Conservation (phyloP, 2,329 filamentous ascomycete genomes). For the Mariannaea sp. region DNA sequence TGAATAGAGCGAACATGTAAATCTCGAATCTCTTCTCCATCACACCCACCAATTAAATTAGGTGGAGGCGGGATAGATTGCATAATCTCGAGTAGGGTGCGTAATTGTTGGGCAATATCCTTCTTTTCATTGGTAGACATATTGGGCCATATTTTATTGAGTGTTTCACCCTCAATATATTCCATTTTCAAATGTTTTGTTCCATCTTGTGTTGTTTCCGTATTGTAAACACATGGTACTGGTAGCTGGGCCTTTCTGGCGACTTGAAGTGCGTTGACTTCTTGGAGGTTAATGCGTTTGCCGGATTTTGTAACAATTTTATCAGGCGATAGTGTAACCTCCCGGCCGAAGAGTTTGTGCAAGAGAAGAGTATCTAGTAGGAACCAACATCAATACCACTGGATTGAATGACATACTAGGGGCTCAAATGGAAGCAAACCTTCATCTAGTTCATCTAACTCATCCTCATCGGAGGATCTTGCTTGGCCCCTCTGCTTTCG, state of each 20-base stretch:
- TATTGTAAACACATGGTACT: constrained; percentile 29
- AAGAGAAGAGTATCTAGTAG: constrained; percentile 32
- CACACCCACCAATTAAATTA: constrained; percentile 34
- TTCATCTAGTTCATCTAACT: too few relatives aligned
- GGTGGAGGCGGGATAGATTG: constrained; percentile 29
- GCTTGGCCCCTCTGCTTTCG: too few relatives aligned
- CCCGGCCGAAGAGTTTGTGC: constrained; percentile 29
- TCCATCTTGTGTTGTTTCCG: constrained; percentile 24
- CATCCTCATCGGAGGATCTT: too few relatives aligned
- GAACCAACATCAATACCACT: too few relatives aligned
- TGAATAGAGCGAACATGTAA: constrained; percentile 29
- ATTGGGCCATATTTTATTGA: constrained; percentile 35
- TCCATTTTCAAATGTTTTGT: constrained; percentile 31
- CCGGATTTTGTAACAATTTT: constrained; percentile 37
- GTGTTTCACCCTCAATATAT: constrained; percentile 34
- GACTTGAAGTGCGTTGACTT: constrained; percentile 35
- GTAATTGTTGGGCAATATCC: constrained; percentile 33
- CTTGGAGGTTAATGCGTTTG: constrained; percentile 28
- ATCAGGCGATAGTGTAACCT: constrained; percentile 29
- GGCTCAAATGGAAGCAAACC: too few relatives aligned
- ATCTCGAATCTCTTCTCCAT: constrained; percentile 36
- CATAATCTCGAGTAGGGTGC: constrained; percentile 34
- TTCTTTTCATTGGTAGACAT: constrained; percentile 31
- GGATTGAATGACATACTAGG: too few relatives aligned
- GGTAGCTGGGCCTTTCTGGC: constrained; percentile 28